Base-by-base conservation (phyloP, 2,329 filamentous ascomycete species). In the Pestalotiopsis fici region DNA sequence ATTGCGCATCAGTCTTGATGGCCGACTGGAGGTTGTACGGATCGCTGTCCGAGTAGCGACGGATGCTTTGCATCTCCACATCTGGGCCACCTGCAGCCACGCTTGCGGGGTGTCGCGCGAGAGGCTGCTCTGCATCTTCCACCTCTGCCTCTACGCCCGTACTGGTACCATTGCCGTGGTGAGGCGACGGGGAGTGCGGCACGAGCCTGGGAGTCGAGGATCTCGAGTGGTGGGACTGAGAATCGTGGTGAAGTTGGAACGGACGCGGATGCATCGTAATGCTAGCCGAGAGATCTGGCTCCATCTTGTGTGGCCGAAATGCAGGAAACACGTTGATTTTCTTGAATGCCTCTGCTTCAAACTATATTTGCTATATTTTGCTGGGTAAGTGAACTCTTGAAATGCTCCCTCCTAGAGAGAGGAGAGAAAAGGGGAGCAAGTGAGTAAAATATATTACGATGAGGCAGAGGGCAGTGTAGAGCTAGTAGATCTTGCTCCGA, bases 11-110 rank as follows among this genome's bases (percentile, higher is more conserved):
- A 23, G 91, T 90, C 82, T 97, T 98, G 78, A 96, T 88, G 65
- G 88, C 90, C 2, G 88, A 87, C 0, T 92, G 89, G 3, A 98
- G 89, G 65, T 90, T 88, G 79, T 94, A 96, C 0, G 95, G 95
- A 74, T 98, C 95, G 74, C 88, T 91, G 71, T 90, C 89, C 28
- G 80, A 78, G 23, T 85, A 88, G 74, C 75, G 75, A 47, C 68
- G 65, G 60, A 61, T 71, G 31, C 69, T 65, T 64, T 78, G 76
- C 54, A 75, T 76, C 76, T 88, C 87, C 57, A 87, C 80, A 64
- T 88, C 86, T 23, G 76, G 78, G 23, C 74, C 70, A 5, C 31
- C 31, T 11, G 31, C 31, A 1, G 72, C 43, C 5, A 28, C 23
- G 31, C 67, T 69, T 11, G 79, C 77, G 23, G 75, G 73, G 68